Conservation (phyloP, 2,329 filamentous ascomycete species). For the Beauveria sp. region DNA sequence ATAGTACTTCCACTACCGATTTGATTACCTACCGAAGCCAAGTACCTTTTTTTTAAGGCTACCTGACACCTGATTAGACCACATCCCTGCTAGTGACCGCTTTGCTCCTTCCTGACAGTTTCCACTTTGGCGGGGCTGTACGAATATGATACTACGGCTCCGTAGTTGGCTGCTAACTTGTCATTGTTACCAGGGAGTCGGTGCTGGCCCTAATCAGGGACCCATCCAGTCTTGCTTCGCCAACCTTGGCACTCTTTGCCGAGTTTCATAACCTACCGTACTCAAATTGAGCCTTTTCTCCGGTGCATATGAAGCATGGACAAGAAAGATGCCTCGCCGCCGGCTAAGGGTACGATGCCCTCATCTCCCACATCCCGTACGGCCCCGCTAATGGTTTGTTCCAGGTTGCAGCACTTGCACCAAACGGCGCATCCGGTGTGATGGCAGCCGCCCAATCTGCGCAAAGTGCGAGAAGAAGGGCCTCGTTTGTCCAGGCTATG, state of each 20-base stretch:
- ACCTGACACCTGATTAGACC: no score
- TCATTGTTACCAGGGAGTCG: no score
- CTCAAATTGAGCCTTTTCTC: background rate
- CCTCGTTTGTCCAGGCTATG: constrained; percentile 21
- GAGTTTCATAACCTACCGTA: background rate
- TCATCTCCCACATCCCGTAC: background rate
- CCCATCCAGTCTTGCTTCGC: no score
- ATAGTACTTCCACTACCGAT: no score
- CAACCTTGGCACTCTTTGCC: background rate
- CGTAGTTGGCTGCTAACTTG: no score
- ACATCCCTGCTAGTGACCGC: no score
- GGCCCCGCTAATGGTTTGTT: background rate
- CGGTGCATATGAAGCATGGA: background rate
- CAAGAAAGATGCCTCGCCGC: background rate
- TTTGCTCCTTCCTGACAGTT: no score
- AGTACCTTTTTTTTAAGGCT: no score
- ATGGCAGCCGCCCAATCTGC: constrained; percentile 19
- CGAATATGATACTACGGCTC: no score
- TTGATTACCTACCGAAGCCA: no score
- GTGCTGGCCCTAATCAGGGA: no score
- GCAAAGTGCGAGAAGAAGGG: constrained; percentile 23
- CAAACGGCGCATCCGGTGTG: constrained; percentile 23
- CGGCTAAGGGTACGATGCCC: constrained; percentile 2
- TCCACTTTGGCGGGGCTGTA: no score
- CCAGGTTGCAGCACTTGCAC: constrained; percentile 21